Evolutionary conservation across 352 stramenopile species (phyloP), one percentile per base, ranked within the genome.

Genomic region (Globisporangium okanoganense): DNA sequence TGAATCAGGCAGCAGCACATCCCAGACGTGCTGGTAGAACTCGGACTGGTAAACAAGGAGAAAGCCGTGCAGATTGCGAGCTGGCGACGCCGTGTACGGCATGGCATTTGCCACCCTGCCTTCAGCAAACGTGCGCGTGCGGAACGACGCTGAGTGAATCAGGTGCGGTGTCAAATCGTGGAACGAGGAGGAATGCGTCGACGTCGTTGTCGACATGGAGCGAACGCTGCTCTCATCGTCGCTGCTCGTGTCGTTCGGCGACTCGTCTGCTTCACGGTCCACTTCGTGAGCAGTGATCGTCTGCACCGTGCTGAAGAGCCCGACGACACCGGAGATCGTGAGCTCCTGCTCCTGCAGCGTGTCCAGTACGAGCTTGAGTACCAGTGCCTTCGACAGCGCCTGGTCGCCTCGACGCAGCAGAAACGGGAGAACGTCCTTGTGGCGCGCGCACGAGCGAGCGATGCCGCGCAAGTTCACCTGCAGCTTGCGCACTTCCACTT

Each of bases 351-450:
- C 79, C 59, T 82, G 50, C 24, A 93, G 71, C 24, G 70, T 66
- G 13, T 80, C 75, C 50, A 75, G 69, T 18, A 89, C 77, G 20
- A 90, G 67, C 13, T 66, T 68, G 9, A 91, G 69, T 18, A 75
- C 73, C 31, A 91, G 68, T 12, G 57, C 24, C 57, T 85, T 93
- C 1, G 75, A 78, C 13, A 72, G 38, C 20, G 68, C 57, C 16
- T 79, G 47, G 41, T 89, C 76, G 0, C 72, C 73, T 63, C 84
- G 67, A 31, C 84, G 75, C 29, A 91, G 49, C 8, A 93, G 61
- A 54, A 93, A 93, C 12, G 78, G 67, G 4, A 93, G 24, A n/a
- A 93, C 81, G 40, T 88, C 79, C 16, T 56, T 63, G 57, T 91
- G 76, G 2, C 76, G 78, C 2, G 79, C 78, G 35, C 76, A 82